Percentiles rank a stretch among this genome's conserved stretches.
Conservation (phyloP, 345 rosid genomes). For the Rhodomyrtus tomentosa region DNA sequence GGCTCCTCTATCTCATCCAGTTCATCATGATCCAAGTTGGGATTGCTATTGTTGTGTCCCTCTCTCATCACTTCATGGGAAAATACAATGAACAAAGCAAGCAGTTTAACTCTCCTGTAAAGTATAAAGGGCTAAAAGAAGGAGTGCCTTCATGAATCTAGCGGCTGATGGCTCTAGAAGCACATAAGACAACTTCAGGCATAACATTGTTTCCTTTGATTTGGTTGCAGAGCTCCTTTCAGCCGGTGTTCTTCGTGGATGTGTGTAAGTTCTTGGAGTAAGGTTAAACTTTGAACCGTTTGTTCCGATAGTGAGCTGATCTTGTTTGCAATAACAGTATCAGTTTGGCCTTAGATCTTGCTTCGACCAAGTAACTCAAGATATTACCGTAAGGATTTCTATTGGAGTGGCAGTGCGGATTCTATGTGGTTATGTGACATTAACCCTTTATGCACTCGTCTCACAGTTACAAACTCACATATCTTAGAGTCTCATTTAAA, state of each 20-base stretch:
- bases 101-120: not conserved
- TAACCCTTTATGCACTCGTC: slow-evolving; percentile 19
- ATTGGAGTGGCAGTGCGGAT: slow-evolving; percentile 5
- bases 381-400: slow-evolving; percentile 5
- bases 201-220: not conserved
- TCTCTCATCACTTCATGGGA: not conserved
- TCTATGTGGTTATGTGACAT: slow-evolving; percentile 19
- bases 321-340: slow-evolving; percentile 11
- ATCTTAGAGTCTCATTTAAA: not conserved
- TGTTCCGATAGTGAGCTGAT: too few species aligned
- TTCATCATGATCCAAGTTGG: slow-evolving; percentile 10
- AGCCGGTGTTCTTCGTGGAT: too few species aligned
- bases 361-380: slow-evolving; percentile 10
- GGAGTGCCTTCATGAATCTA: not conserved
- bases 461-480: slow-evolving; percentile 6
- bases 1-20: slow-evolving; percentile 10
- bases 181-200: not conserved
- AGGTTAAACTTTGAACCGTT: too few species aligned
- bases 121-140: not conserved
- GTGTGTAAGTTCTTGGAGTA: too few species aligned
- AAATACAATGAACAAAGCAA: not conserved
- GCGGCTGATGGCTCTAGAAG: not conserved
- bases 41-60: not conserved
- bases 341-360: slow-evolving; percentile 16
- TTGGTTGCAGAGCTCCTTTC: too few species aligned